Evolutionary conservation across 805 yeast genomes (phyloP).

Genomic region (Ogataea pini): DNA sequence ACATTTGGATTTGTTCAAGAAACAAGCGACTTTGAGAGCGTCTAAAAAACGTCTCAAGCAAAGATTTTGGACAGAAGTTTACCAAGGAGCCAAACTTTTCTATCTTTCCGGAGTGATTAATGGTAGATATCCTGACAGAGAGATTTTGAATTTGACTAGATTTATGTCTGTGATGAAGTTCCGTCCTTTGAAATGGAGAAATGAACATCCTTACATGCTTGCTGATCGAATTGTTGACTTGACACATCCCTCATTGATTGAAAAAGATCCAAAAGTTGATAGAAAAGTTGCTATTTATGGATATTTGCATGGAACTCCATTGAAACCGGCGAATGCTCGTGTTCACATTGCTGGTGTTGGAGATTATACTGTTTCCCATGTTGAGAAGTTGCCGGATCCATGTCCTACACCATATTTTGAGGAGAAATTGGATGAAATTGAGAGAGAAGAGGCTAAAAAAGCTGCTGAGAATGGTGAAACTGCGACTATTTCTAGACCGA

Average conservation of each 20-base stretch:
- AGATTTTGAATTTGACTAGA: constrained; percentile 84
- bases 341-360: constrained; percentile 97
- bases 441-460: constrained; percentile 67
- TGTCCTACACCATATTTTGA: constrained; percentile 96
- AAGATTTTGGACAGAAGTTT: constrained; percentile 98
- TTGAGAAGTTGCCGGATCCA: constrained; percentile 95
- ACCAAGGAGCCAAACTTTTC: constrained; percentile 95
- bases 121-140: constrained; percentile 97
- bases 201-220: constrained; percentile 92
- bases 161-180: constrained; percentile 97
- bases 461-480: constrained; percentile 63
- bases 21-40: constrained; percentile 84
- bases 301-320: constrained; percentile 90
- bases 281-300: constrained; percentile 92
- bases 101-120: constrained; percentile 93
- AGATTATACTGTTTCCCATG: constrained; percentile 70
- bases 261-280: constrained; percentile 78
- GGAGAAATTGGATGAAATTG: constrained; percentile 78
- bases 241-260: constrained; percentile 86
- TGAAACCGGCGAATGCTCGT: constrained; percentile 64
- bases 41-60: constrained; percentile 89
- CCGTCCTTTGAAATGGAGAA: constrained; percentile 98
- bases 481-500: constrained; percentile 43
- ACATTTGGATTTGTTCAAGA: constrained; percentile 90
- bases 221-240: constrained; percentile 89